These are phyloP conservation scores for Colletotrichum sp. DNA, from an alignment of 2,329 filamentous ascomycete genomes.

Conservation along the genomic window DNA sequence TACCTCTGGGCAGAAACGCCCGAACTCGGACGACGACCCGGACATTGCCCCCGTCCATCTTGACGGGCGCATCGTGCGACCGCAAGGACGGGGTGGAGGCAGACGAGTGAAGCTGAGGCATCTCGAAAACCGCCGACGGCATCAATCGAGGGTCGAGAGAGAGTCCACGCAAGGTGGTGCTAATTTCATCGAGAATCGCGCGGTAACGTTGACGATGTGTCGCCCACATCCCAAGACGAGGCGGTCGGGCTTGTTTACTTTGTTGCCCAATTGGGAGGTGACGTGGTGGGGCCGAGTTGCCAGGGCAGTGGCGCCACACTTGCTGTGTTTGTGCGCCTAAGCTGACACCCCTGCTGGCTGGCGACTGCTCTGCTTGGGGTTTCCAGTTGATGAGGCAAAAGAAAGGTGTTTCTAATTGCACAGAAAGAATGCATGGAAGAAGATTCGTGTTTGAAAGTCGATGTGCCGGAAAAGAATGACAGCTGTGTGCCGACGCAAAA, in stretches of 20 bases:
- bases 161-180: constrained; percentile 45
- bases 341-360: background rate
- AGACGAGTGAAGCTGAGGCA: constrained; percentile 59
- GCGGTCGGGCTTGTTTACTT: constrained; percentile 24
- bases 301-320: constrained; percentile 22
- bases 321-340: background rate
- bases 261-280: constrained; percentile 21
- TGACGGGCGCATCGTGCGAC: constrained; percentile 71
- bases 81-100: constrained; percentile 82
- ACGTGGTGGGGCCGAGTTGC: constrained; percentile 23
- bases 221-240: constrained; percentile 23
- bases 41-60: constrained; percentile 74
- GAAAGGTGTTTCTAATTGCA: background rate
- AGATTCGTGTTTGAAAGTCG: background rate
- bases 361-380: background rate
- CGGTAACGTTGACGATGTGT: constrained; percentile 40
- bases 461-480: background rate
- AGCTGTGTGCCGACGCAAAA: background rate
- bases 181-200: constrained; percentile 43
- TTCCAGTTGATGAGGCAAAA: background rate
- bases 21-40: constrained; percentile 82
- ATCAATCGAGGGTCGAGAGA: constrained; percentile 50
- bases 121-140: constrained; percentile 42
- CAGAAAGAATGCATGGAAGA: background rate
- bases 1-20: constrained; percentile 81